Evolutionary conservation across 352 stramenopile genomes (phyloP).

Genomic region (Phytophthora pinifolia): DNA sequence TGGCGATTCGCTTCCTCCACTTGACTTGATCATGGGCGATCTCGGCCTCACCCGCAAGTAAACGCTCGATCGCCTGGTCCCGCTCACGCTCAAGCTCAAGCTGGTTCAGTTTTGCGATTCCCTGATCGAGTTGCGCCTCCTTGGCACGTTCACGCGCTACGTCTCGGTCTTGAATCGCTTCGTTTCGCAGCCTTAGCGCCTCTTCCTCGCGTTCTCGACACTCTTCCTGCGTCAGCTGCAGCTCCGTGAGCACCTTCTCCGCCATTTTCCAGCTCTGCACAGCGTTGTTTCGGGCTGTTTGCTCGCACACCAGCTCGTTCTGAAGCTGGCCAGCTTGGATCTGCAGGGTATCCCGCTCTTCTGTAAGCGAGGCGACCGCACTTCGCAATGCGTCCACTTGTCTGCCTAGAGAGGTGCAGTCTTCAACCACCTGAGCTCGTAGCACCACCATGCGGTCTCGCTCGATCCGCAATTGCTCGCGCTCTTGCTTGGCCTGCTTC

Average conservation of each 20-base stretch:
- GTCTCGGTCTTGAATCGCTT: slow-evolving; percentile 50
- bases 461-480: slow-evolving; percentile 52
- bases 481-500: slow-evolving; percentile 44
- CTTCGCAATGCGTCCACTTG: slow-evolving; percentile 21
- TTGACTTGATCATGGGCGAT: slow-evolving; percentile 45
- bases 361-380: slow-evolving; percentile 7
- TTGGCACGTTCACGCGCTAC: slow-evolving; percentile 37
- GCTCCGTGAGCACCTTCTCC: slow-evolving; percentile 38
- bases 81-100: slow-evolving; percentile 42
- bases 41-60: slow-evolving; percentile 35
- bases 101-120: slow-evolving; percentile 48
- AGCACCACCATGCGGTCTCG: slow-evolving; percentile 41
- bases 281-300: slow-evolving; percentile 42
- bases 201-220: slow-evolving; percentile 54
- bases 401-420: slow-evolving; percentile 16
- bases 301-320: slow-evolving; percentile 32
- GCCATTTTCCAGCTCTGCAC: slow-evolving; percentile 51
- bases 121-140: slow-evolving; percentile 54
- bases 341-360: slow-evolving; percentile 30
- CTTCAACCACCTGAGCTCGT: slow-evolving; percentile 15
- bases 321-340: slow-evolving; percentile 32
- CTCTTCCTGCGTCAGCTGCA: slow-evolving; percentile 43
- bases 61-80: slow-evolving; percentile 33
- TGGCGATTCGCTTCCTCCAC: slow-evolving; percentile 43
- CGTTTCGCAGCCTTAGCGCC: slow-evolving; percentile 43